These are phyloP conservation scores for Gynostemma pentaphyllum DNA, from an alignment of 306 rosid genomes.

Conservation along the genomic window DNA sequence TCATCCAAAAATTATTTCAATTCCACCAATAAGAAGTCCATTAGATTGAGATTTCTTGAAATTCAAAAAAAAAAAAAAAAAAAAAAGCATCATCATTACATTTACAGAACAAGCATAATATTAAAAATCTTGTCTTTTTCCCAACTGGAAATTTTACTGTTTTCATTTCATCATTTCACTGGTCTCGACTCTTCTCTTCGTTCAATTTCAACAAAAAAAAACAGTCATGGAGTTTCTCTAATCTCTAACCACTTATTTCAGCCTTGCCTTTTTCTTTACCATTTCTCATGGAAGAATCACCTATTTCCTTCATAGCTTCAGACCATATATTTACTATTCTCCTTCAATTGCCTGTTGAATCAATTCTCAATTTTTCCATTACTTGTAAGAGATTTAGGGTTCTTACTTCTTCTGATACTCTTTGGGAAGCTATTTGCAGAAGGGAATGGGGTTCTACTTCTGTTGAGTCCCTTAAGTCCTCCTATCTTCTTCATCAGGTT, in stretches of 20 bases:
- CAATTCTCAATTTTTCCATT: constrained; percentile 58
- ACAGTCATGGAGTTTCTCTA: not conserved
- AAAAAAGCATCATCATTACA: not conserved
- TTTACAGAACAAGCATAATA: not conserved
- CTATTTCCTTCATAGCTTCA: constrained; percentile 45
- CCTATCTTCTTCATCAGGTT: constrained; percentile 23
- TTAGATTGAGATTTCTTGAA: not conserved
- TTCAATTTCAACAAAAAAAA: not conserved
- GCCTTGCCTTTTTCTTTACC: not conserved
- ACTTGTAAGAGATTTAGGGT: constrained; percentile 64
- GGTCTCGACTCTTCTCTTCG: not conserved
- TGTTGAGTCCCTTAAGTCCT: constrained; percentile 47
- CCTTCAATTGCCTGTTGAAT: constrained; percentile 56
- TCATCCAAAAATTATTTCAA: too few relatives aligned
- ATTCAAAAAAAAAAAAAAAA: not conserved
- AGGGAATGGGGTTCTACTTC: constrained; percentile 67
- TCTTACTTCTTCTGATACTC: constrained; percentile 42
- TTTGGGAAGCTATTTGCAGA: constrained; percentile 61
- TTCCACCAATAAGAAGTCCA: too few relatives aligned
- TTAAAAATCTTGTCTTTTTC: not conserved
- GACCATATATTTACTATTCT: constrained; percentile 65
- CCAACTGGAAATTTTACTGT: not conserved
- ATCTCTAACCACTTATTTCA: not conserved
- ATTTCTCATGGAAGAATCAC: constrained; percentile 59
- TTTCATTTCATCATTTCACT: not conserved